Conservation (phyloP, 2,329 filamentous ascomycete species). For the Cladophialophora exuberans region DNA sequence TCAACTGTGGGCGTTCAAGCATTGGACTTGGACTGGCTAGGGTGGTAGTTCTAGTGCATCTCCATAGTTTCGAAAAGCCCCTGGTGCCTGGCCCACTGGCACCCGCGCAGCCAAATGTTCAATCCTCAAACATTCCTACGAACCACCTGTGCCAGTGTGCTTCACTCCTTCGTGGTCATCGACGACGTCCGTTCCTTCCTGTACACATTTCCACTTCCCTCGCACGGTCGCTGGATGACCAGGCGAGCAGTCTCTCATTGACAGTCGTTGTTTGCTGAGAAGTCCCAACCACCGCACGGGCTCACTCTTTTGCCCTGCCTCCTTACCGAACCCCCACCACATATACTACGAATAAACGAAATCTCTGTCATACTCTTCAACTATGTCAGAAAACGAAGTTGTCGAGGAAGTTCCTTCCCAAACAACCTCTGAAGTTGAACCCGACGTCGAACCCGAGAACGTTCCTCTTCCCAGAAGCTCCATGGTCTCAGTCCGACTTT, state of each 20-base stretch:
- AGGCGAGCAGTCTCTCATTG: conserved; percentile 31
- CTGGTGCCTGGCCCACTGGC: conserved; percentile 27
- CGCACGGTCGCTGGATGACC: conserved; percentile 36
- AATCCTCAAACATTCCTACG: conserved; percentile 7
- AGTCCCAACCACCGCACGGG: conserved; percentile 22
- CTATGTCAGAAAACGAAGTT: conserved; percentile 20
- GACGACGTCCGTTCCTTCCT: conserved; percentile 23
- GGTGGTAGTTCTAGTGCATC: too few relatives aligned
- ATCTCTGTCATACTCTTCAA: background rate
- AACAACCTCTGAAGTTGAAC: background rate
- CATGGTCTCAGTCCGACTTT: conserved; percentile 76
- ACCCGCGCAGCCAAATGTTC: conserved; percentile 5
- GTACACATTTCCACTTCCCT: conserved; percentile 38
- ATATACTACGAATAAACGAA: background rate
- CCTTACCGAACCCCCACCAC: conserved; percentile 8
- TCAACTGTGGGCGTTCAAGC: conserved; percentile 13
- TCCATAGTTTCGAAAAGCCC: conserved; percentile 21
- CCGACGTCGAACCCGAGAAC: conserved; percentile 25
- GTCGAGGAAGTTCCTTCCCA: background rate
- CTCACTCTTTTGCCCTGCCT: conserved; percentile 30
- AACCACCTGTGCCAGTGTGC: conserved; percentile 5
- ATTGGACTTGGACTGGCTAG: conserved; percentile 22
- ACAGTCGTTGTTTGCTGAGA: background rate
- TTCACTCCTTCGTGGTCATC: conserved; percentile 16
- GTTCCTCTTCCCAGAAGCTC: conserved; percentile 56